These are phyloP conservation scores for Cytospora leucostoma DNA, from an alignment of 2,329 filamentous ascomycete genomes.

Conservation along the genomic window DNA sequence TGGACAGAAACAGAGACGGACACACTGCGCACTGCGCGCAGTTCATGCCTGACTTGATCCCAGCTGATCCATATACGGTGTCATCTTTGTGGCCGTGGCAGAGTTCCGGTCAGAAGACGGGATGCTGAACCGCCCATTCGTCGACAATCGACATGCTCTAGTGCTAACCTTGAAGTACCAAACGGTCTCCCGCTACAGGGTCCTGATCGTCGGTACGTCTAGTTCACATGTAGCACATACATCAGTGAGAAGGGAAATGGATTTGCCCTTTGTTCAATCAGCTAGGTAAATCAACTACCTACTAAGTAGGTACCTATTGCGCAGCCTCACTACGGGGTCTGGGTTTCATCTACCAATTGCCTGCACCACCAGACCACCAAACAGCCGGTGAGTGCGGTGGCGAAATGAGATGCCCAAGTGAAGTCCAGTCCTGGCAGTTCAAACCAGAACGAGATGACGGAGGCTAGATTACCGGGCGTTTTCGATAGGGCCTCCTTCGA, in stretches of 20 bases:
- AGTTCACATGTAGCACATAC: neutral
- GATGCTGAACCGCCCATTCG: neutral
- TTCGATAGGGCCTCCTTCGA: neutral
- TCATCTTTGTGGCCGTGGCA: too few species aligned
- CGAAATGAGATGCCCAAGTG: neutral
- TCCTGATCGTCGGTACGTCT: neutral
- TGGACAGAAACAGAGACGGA: too few species aligned
- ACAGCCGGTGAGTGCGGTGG: neutral
- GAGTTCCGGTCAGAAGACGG: too few species aligned
- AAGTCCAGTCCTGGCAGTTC: neutral
- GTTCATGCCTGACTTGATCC: too few species aligned
- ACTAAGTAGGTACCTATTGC: neutral
- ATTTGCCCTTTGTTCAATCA: too few species aligned
- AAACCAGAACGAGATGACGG: neutral
- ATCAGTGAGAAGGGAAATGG: neutral
- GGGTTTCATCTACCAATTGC: neutral
- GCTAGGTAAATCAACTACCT: neutral
- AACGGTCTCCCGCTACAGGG: neutral
- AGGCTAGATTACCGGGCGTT: neutral
- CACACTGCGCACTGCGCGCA: too few species aligned
- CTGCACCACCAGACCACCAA: neutral
- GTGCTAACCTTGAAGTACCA: neutral
- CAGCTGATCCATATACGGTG: too few species aligned
- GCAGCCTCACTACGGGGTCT: slow-evolving; percentile 1
- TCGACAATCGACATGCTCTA: neutral